phyloP scores from a whole-genome alignment of 257 asterid species.

The Thymus mandschuricus region DNA sequence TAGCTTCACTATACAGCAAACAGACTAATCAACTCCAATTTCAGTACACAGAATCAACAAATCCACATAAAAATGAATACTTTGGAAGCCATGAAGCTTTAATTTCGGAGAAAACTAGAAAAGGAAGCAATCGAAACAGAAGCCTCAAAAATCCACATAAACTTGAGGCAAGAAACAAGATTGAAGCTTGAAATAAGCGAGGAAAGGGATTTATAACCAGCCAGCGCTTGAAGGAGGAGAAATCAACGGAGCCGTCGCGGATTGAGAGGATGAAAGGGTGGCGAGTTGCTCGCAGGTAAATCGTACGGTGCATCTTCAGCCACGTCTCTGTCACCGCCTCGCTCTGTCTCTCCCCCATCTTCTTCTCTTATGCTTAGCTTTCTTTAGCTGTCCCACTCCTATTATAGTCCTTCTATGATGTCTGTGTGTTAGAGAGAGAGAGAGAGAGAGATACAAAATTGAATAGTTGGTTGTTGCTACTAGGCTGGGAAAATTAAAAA shows the following conservation, averaged over 20 bases:
- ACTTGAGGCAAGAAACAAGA: not conserved
- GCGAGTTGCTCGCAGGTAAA: conserved; percentile 62
- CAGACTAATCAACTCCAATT: not conserved
- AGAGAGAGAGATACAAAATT: no score
- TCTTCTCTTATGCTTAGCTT: not conserved
- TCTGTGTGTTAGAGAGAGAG: no score
- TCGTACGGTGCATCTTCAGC: conserved; percentile 57
- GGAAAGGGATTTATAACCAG: conserved; percentile 49
- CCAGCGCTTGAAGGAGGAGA: conserved; percentile 79
- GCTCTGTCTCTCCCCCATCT: conserved; percentile 35
- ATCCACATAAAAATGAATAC: not conserved
- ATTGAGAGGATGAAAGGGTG: conserved; percentile 77
- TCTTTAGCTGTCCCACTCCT: no score
- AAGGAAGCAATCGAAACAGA: not conserved
- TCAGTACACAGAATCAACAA: not conserved
- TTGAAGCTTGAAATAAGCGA: conserved; percentile 4
- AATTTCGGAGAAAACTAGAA: not conserved
- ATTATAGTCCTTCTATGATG: no score
- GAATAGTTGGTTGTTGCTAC: not conserved
- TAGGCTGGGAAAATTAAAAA: not conserved
- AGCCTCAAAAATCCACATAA: not conserved
- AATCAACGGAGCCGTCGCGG: conserved; percentile 72
- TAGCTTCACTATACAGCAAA: not conserved
- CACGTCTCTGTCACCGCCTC: conserved; percentile 47
- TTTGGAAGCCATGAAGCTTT: no score